Conservation (phyloP, 768 basidiomycete species). For the Kwoniella sp. region DNA sequence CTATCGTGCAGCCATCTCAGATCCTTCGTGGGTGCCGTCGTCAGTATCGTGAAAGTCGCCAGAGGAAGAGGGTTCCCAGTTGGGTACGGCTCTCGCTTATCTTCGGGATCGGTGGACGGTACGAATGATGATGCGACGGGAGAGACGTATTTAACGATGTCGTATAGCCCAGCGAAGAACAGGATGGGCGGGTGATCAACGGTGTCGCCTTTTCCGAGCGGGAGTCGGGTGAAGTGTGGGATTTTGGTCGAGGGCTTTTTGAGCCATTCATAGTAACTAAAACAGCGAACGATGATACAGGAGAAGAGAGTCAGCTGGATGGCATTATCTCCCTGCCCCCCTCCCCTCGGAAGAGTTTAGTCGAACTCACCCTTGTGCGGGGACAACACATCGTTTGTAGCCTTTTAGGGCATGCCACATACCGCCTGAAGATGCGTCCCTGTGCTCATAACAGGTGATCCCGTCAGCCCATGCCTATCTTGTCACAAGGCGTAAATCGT, state of each 20-base stretch:
- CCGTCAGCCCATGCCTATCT: neutral
- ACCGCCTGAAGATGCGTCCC: conserved; percentile 62
- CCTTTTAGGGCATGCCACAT: conserved; percentile 86
- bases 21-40: conserved; percentile 71
- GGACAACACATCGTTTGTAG: conserved; percentile 79
- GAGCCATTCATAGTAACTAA: conserved; percentile 92
- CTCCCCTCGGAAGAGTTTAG: neutral
- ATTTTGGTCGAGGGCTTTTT: conserved; percentile 71
- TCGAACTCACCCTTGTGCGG: conserved; percentile 70
- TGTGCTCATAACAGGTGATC: conserved; percentile 4
- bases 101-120: conserved; percentile 28
- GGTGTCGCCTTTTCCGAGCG: conserved; percentile 59
- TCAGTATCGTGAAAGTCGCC: conserved; percentile 88
- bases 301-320: neutral
- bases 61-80: conserved; percentile 60
- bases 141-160: conserved; percentile 61
- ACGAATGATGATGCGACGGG: conserved; percentile 44
- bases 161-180: conserved; percentile 87
- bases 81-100: conserved; percentile 47
- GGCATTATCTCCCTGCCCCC: neutral
- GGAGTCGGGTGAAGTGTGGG: conserved; percentile 74
- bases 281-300: too few relatives aligned
- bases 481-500: neutral
- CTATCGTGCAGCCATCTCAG: conserved; percentile 89
- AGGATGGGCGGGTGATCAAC: conserved; percentile 60